A percentile compares a stretch with the other conserved stretches of the same genome.
Evolutionary conservation across 2,329 filamentous ascomycete species (phyloP).

Genomic region (Xylariaceae sp.): DNA sequence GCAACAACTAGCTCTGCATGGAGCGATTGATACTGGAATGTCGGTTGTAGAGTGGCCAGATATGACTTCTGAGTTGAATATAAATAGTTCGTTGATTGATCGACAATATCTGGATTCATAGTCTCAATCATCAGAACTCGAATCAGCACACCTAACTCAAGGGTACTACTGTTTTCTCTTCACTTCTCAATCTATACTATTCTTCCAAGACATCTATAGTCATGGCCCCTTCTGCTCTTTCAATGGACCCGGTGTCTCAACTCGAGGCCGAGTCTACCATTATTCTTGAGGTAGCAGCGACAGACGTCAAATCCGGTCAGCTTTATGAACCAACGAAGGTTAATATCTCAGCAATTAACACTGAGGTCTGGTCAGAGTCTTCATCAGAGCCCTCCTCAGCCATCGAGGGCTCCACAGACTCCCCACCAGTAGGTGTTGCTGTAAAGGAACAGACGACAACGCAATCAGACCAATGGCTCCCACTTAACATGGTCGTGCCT

Average conservation of each 20-base stretch:
- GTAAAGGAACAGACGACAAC: constrained; percentile 1
- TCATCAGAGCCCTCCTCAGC: constrained; percentile 20
- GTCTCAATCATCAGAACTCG: not conserved
- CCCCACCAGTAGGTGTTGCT: constrained; percentile 2
- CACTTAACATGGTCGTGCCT: constrained; percentile 32
- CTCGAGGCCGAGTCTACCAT: constrained; percentile 29
- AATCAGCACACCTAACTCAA: not conserved
- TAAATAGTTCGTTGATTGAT: constrained; percentile 20
- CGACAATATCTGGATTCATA: not conserved
- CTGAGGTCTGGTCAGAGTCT: constrained; percentile 16
- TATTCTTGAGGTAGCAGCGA: constrained; percentile 23
- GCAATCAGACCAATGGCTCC: constrained; percentile 18
- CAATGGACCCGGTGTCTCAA: constrained; percentile 24
- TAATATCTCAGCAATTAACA: constrained; percentile 14
- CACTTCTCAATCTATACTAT: not conserved
- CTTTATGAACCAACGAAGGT: constrained; percentile 28
- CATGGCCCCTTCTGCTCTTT: constrained; percentile 29
- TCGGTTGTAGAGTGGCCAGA: not conserved
- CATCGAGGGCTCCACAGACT: constrained; percentile 23
- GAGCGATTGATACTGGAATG: not conserved
- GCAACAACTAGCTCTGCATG: not conserved
- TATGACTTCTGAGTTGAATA: constrained; percentile 10
- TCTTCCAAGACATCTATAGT: not conserved
- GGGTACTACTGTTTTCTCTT: not conserved
- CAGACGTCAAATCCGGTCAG: constrained; percentile 25